These are phyloP conservation scores for Annulohypoxylon nitens DNA, from an alignment of 495 filamentous ascomycete species.

Conservation along the genomic window DNA sequence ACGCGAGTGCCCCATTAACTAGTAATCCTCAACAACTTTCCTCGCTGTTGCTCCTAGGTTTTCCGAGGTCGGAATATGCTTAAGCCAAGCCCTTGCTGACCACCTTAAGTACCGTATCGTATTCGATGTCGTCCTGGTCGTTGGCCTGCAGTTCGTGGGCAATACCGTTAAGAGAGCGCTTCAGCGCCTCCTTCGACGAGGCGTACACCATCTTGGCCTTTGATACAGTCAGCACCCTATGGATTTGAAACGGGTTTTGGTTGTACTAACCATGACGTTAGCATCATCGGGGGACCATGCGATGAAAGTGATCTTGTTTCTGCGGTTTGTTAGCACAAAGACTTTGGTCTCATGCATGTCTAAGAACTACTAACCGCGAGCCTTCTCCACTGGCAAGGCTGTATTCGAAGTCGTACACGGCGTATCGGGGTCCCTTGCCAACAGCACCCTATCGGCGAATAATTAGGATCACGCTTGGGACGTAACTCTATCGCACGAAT, in stretches of 20 bases:
- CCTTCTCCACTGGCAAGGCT: constrained; percentile 83
- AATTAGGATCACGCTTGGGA: constrained; percentile 29
- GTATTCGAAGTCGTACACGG: constrained; percentile 92
- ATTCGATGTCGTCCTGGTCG: constrained; percentile 89
- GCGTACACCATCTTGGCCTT: constrained; percentile 98
- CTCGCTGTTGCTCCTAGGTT: constrained; percentile 30
- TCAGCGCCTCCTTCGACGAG: constrained; percentile 92
- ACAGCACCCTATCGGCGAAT: constrained; percentile 61
- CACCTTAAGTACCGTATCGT: constrained; percentile 78
- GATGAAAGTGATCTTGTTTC: constrained; percentile 97
- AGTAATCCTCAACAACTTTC: constrained; percentile 36
- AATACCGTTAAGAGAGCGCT: constrained; percentile 85
- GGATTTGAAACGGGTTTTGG: constrained; percentile 9
- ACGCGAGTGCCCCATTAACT: constrained; percentile 41
- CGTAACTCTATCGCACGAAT: neutral
- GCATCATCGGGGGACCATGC: constrained; percentile 91
- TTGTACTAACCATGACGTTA: constrained; percentile 77
- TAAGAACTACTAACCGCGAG: constrained; percentile 69
- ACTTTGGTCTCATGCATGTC: neutral
- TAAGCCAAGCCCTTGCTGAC: constrained; percentile 80
- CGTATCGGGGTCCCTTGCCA: constrained; percentile 87
- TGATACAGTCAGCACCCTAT: constrained; percentile 31
- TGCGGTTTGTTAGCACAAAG: constrained; percentile 54
- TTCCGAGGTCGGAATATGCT: constrained; percentile 17
- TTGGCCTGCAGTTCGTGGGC: constrained; percentile 91